phyloP scores from a whole-genome alignment of 2,329 filamentous ascomycete genomes.

The Ilyonectria sp. region DNA sequence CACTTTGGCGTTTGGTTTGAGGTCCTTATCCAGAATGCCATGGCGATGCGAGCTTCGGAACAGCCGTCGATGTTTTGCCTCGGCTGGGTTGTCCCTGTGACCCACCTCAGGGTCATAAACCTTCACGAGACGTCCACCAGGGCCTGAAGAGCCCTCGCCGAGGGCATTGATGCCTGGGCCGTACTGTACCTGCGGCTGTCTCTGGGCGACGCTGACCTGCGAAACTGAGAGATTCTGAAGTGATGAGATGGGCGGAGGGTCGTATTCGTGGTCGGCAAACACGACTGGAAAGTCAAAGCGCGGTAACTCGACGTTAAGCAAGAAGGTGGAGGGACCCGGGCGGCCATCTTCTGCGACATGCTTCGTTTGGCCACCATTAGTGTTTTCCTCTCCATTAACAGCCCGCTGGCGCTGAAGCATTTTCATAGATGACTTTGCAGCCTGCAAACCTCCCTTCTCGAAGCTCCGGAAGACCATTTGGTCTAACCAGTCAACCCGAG shows the following conservation, averaged over 20 bases:
- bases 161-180: slow-evolving; percentile 89
- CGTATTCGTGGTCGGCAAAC: slow-evolving; percentile 95
- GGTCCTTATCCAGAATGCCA: slow-evolving; percentile 92
- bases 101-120: slow-evolving; percentile 97
- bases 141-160: slow-evolving; percentile 64
- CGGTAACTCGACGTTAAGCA: slow-evolving; percentile 91
- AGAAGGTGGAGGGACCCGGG: slow-evolving; percentile 73
- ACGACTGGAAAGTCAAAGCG: slow-evolving; percentile 97
- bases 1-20: slow-evolving; percentile 96
- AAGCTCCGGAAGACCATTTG: slow-evolving; percentile 92
- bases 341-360: slow-evolving; percentile 60
- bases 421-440: slow-evolving; percentile 75
- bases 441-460: slow-evolving; percentile 80
- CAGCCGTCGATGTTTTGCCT: slow-evolving; percentile 92
- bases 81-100: slow-evolving; percentile 90
- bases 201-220: slow-evolving; percentile 80
- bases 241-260: slow-evolving; percentile 85
- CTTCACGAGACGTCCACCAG: slow-evolving; percentile 77
- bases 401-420: slow-evolving; percentile 65
- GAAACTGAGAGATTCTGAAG: slow-evolving; percentile 72
- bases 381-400: slow-evolving; percentile 55
- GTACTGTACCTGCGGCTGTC: slow-evolving; percentile 89
- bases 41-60: slow-evolving; percentile 92
- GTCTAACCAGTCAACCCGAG: slow-evolving; percentile 94
- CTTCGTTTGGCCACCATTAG: slow-evolving; percentile 48